Percentiles rank a stretch among this genome's conserved stretches.
Conservation (phyloP, 129 eudicot species). For the Centrapalus pauciflorus region DNA sequence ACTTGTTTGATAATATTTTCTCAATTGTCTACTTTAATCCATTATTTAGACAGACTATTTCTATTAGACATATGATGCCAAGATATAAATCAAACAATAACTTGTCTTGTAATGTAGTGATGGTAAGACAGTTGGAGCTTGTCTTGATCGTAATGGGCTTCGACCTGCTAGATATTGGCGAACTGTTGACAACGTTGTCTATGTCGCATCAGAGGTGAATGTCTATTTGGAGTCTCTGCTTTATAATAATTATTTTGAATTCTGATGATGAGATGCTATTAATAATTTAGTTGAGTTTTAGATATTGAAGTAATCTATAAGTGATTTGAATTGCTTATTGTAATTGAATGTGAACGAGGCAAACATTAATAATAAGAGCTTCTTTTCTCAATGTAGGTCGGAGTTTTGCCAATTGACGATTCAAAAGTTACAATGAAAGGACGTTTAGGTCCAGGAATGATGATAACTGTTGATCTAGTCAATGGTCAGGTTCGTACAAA, state of each 20-base stretch:
- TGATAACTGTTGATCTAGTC: slow-evolving; percentile 80
- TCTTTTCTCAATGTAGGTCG: slow-evolving; percentile 52
- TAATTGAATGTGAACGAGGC: neutral
- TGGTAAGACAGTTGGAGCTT: slow-evolving; percentile 99
- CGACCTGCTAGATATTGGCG: slow-evolving; percentile 99
- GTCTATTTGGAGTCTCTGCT: slow-evolving; percentile 1
- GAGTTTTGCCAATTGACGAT: slow-evolving; percentile 92
- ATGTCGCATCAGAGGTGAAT: slow-evolving; percentile 98
- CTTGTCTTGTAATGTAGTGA: slow-evolving; percentile 47
- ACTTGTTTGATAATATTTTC: neutral
- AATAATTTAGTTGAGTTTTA: neutral
- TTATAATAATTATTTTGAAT: neutral
- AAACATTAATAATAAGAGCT: neutral
- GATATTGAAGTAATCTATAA: neutral
- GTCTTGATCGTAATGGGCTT: slow-evolving; percentile 97
- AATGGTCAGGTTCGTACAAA: slow-evolving; percentile 80
- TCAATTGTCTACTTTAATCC: neutral
- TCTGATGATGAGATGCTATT: neutral
- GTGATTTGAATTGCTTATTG: neutral
- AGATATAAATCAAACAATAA: neutral
- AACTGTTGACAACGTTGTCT: slow-evolving; percentile 89
- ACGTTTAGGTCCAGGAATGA: slow-evolving; percentile 99
- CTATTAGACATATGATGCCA: neutral
- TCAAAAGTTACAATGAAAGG: slow-evolving; percentile 96
- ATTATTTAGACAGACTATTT: neutral